Conservation (phyloP, 768 basidiomycete species). For the Agaricus subrufescens region DNA sequence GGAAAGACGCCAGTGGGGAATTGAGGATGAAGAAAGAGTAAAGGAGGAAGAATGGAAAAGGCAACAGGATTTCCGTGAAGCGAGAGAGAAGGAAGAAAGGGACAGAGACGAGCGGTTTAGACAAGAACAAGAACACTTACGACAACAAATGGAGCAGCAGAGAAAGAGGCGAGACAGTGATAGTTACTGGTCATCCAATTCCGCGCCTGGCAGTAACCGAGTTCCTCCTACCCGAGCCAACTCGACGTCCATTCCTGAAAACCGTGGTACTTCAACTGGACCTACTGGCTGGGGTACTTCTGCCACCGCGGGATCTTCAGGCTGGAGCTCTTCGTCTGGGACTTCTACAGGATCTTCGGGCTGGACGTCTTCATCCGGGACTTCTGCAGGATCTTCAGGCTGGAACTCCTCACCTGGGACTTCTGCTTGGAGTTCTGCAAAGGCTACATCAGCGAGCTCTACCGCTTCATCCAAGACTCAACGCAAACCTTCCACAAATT, state of each 20-base stretch:
- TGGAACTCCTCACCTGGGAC: slow-evolving; percentile 7
- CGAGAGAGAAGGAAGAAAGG: slow-evolving; percentile 17
- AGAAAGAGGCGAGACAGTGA: slow-evolving; percentile 41
- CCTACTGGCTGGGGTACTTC: too few relatives aligned
- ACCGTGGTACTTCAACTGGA: too few relatives aligned
- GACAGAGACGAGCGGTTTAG: slow-evolving; percentile 18
- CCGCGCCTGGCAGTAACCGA: slow-evolving; percentile 21
- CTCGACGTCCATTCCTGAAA: slow-evolving; percentile 16
- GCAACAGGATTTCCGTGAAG: slow-evolving; percentile 17
- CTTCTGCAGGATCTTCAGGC: slow-evolving; percentile 19
- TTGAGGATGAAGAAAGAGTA: slow-evolving; percentile 8
- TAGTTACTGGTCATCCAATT: slow-evolving; percentile 23
- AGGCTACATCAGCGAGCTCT: slow-evolving; percentile 21
- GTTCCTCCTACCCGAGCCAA: slow-evolving; percentile 12
- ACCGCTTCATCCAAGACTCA: slow-evolving; percentile 20
- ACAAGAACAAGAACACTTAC: slow-evolving; percentile 21
- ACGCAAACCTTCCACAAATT: slow-evolving; percentile 29
- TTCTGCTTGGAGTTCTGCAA: slow-evolving; percentile 23
- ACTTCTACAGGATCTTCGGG: background rate
- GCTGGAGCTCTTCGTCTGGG: too few relatives aligned
- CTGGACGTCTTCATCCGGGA: slow-evolving; percentile 18
- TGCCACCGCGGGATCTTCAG: too few relatives aligned
- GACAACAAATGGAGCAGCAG: slow-evolving; percentile 33
- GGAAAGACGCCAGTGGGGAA: slow-evolving; percentile 12
- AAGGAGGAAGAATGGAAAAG: slow-evolving; percentile 15